Base-by-base conservation (phyloP, 2,329 filamentous ascomycete genomes). In the Aspergillus tanneri region DNA sequence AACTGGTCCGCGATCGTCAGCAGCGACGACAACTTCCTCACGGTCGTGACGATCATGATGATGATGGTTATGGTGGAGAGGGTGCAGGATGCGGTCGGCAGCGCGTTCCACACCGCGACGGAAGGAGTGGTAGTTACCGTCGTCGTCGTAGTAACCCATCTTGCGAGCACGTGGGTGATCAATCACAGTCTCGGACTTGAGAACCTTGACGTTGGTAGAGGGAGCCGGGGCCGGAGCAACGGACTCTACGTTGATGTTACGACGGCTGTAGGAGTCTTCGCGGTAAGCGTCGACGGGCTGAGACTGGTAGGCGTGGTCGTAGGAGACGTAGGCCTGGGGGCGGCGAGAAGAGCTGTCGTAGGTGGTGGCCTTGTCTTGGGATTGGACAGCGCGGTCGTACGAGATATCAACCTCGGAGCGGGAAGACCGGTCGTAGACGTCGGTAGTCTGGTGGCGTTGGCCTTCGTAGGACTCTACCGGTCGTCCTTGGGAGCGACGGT, bases 111-210 rank as follows among this genome's bases (percentile, higher is more conserved):
- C 77, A 69, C 84, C 84, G 72, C 85, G 83, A 73, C 85, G 84
- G 78, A 88, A 82, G 61, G 81, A 84, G 76, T 87, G 85, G 75
- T 87, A 87, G 62, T 87, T 80, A 68, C 84, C 85, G 71, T 87
- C 83, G 76, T 87, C 82, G 82, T 87, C 85, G 84, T 87, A 87
- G 77, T 87, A 88, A 78, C 85, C 85, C 85, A 88, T 88, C 67
- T 84, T 83, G 79, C 72, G 73, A 69, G 75, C 72, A 67, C 72
- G 72, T 60, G 72, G 68, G 58, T 71, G 64, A 65, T 81, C 78
- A 65, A 77, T 72, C 65, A 78, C 79, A 60, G 75, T 72, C 50
- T 49, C 53, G 41, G 70, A 64, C 55, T 68, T 65, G 55, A 77
- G 68, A 71, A 79, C 74, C 67, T 74, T 74, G 63, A 81, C 73